Conservation (phyloP, 2,329 filamentous ascomycete species). For the Leptosphaerulina australis region DNA sequence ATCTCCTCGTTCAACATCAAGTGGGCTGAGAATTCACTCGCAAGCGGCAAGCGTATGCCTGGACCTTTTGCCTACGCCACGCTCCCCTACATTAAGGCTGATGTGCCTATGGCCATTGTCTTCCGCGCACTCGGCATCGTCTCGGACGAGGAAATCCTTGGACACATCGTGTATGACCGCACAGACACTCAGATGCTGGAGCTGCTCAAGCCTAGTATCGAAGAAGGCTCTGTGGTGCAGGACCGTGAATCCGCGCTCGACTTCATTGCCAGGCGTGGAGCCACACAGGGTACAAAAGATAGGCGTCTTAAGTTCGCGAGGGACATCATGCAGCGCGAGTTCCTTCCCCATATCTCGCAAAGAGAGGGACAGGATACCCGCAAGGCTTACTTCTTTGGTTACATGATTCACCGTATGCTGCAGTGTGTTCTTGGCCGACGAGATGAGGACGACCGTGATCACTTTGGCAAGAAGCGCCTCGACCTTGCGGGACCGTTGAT, state of each 20-base stretch:
- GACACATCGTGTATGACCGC: conserved; percentile 95
- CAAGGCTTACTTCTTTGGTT: conserved; percentile 97
- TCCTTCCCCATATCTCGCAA: conserved; percentile 95
- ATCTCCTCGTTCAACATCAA: conserved; percentile 94
- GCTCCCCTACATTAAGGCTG: conserved; percentile 89
- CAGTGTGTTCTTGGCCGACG: conserved; percentile 91
- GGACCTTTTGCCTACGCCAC: conserved; percentile 89
- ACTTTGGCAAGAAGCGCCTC: conserved; percentile 97
- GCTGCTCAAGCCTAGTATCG: conserved; percentile 95
- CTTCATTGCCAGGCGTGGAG: conserved; percentile 92
- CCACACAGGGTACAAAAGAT: conserved; percentile 75
- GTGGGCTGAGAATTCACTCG: conserved; percentile 83
- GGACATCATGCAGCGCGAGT: conserved; percentile 96
- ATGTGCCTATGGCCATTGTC: conserved; percentile 92
- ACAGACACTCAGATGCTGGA: conserved; percentile 97
- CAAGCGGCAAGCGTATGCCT: conserved; percentile 75
- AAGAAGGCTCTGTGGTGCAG: conserved; percentile 95
- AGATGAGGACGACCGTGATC: conserved; percentile 96
- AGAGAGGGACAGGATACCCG: conserved; percentile 91
- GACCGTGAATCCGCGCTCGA: conserved; percentile 93
- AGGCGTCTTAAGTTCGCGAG: conserved; percentile 90
- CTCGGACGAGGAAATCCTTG: conserved; percentile 96
- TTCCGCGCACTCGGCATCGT: conserved; percentile 96
- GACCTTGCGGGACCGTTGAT: conserved; percentile 93
- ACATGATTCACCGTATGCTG: conserved; percentile 96